These are phyloP conservation scores for Aspergillus sp. DNA, from an alignment of 2,329 filamentous ascomycete genomes.

Conservation along the genomic window DNA sequence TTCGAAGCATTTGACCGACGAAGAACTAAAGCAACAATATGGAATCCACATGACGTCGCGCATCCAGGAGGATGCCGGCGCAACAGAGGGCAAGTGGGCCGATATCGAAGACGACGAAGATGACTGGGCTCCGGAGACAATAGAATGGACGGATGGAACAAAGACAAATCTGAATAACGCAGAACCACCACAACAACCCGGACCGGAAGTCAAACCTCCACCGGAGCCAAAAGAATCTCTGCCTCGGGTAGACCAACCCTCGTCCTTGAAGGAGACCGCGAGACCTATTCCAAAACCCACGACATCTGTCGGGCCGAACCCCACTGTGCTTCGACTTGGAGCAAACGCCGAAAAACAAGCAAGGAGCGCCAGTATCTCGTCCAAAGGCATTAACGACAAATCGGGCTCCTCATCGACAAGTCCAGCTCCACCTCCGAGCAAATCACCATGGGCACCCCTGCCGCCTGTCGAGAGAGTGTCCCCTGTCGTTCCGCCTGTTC, in stretches of 20 bases:
- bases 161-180: conserved; percentile 54
- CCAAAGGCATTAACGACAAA: conserved; percentile 49
- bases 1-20: conserved; percentile 60
- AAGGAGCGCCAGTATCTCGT: conserved; percentile 37
- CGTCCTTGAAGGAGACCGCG: conserved; percentile 18
- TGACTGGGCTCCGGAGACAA: conserved; percentile 61
- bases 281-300: conserved; percentile 30
- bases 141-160: conserved; percentile 63
- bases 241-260: conserved; percentile 15
- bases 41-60: conserved; percentile 62
- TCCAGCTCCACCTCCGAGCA: conserved; percentile 58
- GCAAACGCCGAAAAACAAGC: conserved; percentile 41
- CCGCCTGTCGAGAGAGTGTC: conserved; percentile 78
- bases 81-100: conserved; percentile 61
- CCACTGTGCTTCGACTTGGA: conserved; percentile 44
- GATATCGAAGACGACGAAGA: conserved; percentile 65
- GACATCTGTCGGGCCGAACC: conserved; percentile 43
- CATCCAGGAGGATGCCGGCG: conserved; percentile 54
- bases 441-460: conserved; percentile 85
- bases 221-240: conserved; percentile 18
- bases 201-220: conserved; percentile 1
- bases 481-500: conserved; percentile 52
- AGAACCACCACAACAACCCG: conserved; percentile 16
- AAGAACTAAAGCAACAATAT: conserved; percentile 62
- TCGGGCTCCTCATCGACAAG: conserved; percentile 42